Percentiles rank a stretch among this genome's conserved stretches.
phyloP scores from a whole-genome alignment of 352 stramenopile genomes.

The Pythium aristosporum region DNA sequence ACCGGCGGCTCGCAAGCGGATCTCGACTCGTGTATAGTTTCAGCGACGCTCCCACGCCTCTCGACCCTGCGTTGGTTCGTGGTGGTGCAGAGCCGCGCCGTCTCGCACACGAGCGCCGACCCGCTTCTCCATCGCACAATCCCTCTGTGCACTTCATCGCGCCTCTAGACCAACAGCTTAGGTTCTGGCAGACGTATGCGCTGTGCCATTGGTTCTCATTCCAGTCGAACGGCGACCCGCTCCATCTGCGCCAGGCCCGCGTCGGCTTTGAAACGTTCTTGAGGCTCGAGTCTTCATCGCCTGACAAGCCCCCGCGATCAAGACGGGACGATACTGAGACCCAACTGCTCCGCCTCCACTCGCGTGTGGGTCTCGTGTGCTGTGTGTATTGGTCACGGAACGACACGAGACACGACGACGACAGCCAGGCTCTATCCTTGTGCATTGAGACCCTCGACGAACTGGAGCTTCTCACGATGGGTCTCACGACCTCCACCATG shows the following conservation, averaged over 20 bases:
- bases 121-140: slow-evolving; percentile 9
- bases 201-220: slow-evolving; percentile 53
- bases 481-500: slow-evolving; percentile 9
- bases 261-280: slow-evolving; percentile 48
- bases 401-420: slow-evolving; percentile 9
- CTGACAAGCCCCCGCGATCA: too few species aligned
- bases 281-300: background rate
- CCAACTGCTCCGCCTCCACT: slow-evolving; percentile 26
- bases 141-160: background rate
- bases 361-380: slow-evolving; percentile 33
- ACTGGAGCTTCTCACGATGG: slow-evolving; percentile 9
- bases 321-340: background rate
- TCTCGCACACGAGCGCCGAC: background rate
- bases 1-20: slow-evolving; percentile 18
- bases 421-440: slow-evolving; percentile 22
- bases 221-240: slow-evolving; percentile 42
- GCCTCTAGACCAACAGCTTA: slow-evolving; percentile 23
- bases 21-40: slow-evolving; percentile 59
- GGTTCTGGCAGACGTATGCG: slow-evolving; percentile 61
- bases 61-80: slow-evolving; percentile 2
- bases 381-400: slow-evolving; percentile 37
- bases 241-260: slow-evolving; percentile 42
- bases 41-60: slow-evolving; percentile 25
- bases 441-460: slow-evolving; percentile 24
- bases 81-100: background rate